Evolutionary conservation across 169 alveolate genomes (phyloP).

Genomic region (Plasmodium malariae): DNA sequence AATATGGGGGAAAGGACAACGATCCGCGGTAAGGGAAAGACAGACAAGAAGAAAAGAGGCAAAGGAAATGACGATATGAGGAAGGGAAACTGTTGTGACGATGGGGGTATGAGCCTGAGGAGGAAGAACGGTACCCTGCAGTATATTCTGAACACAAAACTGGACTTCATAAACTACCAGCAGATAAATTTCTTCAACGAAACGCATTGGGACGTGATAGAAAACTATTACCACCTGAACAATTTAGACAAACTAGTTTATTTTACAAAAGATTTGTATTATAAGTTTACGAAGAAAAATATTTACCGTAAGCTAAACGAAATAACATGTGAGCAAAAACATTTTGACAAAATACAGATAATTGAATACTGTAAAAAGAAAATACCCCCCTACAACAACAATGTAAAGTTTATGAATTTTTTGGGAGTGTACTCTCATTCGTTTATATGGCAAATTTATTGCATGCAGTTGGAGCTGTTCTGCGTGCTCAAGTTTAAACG

Average conservation of each 20-base stretch:
- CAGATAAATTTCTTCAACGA: constrained; percentile 42
- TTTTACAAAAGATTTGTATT: constrained; percentile 67
- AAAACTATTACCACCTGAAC: constrained; percentile 45
- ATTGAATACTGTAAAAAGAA: constrained; percentile 55
- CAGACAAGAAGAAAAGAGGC: background rate
- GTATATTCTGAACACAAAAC: constrained; percentile 53
- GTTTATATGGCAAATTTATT: constrained; percentile 70
- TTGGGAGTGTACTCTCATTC: constrained; percentile 66
- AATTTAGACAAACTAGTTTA: constrained; percentile 46
- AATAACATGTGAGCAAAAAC: constrained; percentile 75
- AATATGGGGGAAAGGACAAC: too few relatives aligned
- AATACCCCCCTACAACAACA: constrained; percentile 29
- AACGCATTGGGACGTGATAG: constrained; percentile 73
- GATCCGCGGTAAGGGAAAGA: too few relatives aligned
- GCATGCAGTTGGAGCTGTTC: constrained; percentile 30
- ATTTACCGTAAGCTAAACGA: constrained; percentile 33
- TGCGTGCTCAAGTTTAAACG: constrained; percentile 46
- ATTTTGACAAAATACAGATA: constrained; percentile 56
- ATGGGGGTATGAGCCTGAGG: background rate
- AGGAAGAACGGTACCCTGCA: constrained; percentile 66
- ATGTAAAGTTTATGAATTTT: constrained; percentile 53
- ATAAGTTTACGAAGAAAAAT: constrained; percentile 58
- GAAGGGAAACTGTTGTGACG: background rate
- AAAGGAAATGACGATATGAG: background rate
- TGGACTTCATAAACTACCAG: constrained; percentile 57